These are phyloP conservation scores for Verticillium zaregamsianum DNA, from an alignment of 2,329 filamentous ascomycete species.

Conservation along the genomic window DNA sequence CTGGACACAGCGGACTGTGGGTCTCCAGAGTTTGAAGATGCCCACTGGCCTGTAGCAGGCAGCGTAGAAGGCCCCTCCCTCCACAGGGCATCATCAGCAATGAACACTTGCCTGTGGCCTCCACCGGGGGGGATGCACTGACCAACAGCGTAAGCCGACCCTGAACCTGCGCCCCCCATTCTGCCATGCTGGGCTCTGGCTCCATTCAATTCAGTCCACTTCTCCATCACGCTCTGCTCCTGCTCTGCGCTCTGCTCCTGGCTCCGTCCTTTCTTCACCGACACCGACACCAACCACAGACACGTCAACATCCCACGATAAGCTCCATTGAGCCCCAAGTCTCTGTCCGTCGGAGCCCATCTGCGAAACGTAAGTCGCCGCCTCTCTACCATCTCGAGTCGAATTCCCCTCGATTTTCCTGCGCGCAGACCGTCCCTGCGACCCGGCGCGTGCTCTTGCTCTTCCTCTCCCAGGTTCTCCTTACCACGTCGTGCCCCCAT, in stretches of 20 bases:
- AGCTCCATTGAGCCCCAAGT: constrained; percentile 1
- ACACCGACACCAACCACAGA: constrained; percentile 1
- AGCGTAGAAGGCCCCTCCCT: not conserved
- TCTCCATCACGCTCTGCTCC: not conserved
- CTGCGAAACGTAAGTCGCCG: constrained; percentile 3
- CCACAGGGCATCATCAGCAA: no score
- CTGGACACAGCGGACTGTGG: not conserved
- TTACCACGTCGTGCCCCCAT: not conserved
- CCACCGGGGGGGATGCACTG: not conserved
- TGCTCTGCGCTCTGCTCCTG: not conserved
- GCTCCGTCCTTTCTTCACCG: constrained; percentile 4
- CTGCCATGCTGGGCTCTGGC: not conserved
- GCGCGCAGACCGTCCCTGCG: not conserved
- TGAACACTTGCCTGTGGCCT: not conserved
- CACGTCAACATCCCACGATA: constrained; percentile 4
- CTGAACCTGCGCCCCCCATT: not conserved
- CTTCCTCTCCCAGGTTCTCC: not conserved
- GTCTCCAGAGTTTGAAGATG: not conserved
- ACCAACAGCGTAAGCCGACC: not conserved
- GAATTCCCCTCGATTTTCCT: not conserved
- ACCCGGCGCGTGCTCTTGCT: not conserved
- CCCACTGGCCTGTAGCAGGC: not conserved
- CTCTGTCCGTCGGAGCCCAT: constrained; percentile 1
- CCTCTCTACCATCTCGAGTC: not conserved
- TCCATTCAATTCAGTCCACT: not conserved